phyloP scores from a whole-genome alignment of 1,139 yeast genomes.

The Saccharomyces uvarum region DNA sequence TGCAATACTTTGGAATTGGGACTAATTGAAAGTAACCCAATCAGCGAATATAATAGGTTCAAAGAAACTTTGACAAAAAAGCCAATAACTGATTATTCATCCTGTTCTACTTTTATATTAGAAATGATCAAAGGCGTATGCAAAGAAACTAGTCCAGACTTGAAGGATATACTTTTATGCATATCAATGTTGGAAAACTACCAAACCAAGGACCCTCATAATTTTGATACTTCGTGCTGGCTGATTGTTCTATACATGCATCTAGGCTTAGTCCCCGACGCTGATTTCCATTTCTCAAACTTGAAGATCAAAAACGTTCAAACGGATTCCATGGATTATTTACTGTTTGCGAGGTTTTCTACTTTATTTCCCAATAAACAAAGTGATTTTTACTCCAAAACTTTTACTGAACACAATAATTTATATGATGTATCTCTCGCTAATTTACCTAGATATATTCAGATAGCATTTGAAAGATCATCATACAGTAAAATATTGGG shows the following conservation, averaged over 20 bases:
- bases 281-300: slow-evolving; percentile 43
- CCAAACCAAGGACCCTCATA: slow-evolving; percentile 25
- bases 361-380: slow-evolving; percentile 35
- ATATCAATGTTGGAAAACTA: slow-evolving; percentile 26
- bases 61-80: slow-evolving; percentile 16
- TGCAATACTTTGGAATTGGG: slow-evolving; percentile 17
- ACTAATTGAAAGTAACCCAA: slow-evolving; percentile 4
- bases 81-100: slow-evolving; percentile 27
- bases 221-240: slow-evolving; percentile 40
- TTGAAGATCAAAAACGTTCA: slow-evolving; percentile 72
- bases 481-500: slow-evolving; percentile 28
- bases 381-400: slow-evolving; percentile 16
- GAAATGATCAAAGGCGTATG: slow-evolving; percentile 15
- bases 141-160: slow-evolving; percentile 11
- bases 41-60: slow-evolving; percentile 15
- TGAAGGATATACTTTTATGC: slow-evolving; percentile 12
- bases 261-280: slow-evolving; percentile 48
- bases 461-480: slow-evolving; percentile 25
- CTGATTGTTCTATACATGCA: slow-evolving; percentile 55
- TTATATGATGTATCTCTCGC: slow-evolving; percentile 19
- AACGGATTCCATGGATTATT: slow-evolving; percentile 63
- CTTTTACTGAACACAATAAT: slow-evolving; percentile 12
- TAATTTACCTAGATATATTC: slow-evolving; percentile 22
- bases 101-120: slow-evolving; percentile 22
- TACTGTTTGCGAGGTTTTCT: slow-evolving; percentile 43